These are phyloP conservation scores for Rhynchosporium secalis DNA, from an alignment of 2,329 filamentous ascomycete genomes.

Conservation along the genomic window DNA sequence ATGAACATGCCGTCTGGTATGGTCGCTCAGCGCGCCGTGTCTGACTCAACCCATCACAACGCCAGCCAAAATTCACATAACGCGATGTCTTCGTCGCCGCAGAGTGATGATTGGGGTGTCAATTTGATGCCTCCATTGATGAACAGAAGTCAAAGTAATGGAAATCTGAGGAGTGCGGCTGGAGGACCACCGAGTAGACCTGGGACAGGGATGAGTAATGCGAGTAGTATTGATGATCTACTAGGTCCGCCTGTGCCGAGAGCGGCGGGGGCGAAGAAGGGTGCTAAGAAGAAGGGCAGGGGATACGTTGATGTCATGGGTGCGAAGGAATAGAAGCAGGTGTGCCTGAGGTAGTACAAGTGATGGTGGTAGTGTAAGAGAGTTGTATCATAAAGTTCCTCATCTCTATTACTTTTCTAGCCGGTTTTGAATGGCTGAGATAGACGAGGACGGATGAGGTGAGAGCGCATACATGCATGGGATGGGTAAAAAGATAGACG, in stretches of 20 bases:
- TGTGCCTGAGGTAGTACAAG: too few relatives aligned
- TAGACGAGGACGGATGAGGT: too few relatives aligned
- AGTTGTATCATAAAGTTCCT: not conserved
- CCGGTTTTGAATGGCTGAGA: too few relatives aligned
- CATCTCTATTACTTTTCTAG: not conserved
- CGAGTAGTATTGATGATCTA: slow-evolving; percentile 93
- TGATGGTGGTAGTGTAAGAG: not conserved
- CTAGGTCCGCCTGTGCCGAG: slow-evolving; percentile 72
- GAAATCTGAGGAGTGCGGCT: slow-evolving; percentile 20
- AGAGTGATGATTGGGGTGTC: slow-evolving; percentile 1
- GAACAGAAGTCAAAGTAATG: slow-evolving; percentile 33
- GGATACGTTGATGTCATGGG: slow-evolving; percentile 96
- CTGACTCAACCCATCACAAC: not conserved
- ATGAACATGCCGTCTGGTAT: slow-evolving; percentile 4
- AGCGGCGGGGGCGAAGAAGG: slow-evolving; percentile 52
- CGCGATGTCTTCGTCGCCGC: not conserved
- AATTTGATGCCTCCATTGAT: slow-evolving; percentile 29
- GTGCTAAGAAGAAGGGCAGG: slow-evolving; percentile 78
- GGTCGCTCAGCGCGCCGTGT: slow-evolving; percentile 17
- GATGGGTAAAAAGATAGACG: too few relatives aligned
- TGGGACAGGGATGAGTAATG: slow-evolving; percentile 80
- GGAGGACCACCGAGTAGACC: slow-evolving; percentile 52
- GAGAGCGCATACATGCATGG: too few relatives aligned
- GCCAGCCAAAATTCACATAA: too few relatives aligned
- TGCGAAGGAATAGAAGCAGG: slow-evolving; percentile 26